Percentiles rank a stretch among this genome's conserved stretches.
Conservation (phyloP, 208 protist species). For the Trypanosoma boissoni region DNA sequence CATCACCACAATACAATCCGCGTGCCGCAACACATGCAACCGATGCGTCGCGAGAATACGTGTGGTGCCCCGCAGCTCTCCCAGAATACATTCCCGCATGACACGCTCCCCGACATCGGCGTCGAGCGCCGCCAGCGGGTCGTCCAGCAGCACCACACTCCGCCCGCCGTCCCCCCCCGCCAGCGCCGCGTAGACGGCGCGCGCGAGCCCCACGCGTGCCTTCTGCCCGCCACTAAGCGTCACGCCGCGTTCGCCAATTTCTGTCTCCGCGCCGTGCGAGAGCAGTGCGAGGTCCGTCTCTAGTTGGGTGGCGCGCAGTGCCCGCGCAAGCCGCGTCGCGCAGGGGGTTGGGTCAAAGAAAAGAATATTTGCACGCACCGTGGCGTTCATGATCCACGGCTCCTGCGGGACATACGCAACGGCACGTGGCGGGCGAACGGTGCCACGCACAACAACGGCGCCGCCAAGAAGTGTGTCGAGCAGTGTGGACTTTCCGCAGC, state of each 20-base stretch:
- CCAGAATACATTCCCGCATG: slow-evolving; percentile 38
- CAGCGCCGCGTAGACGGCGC: slow-evolving; percentile 57
- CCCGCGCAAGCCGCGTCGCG: slow-evolving; percentile 25
- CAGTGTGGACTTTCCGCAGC: slow-evolving; percentile 77
- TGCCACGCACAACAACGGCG: slow-evolving; percentile 36
- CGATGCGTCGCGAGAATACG: slow-evolving; percentile 89
- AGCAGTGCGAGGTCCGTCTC: slow-evolving; percentile 58
- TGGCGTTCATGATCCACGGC: slow-evolving; percentile 76
- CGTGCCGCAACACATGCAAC: slow-evolving; percentile 71
- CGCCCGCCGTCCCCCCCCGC: no score
- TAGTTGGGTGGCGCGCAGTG: slow-evolving; percentile 44
- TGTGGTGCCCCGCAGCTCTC: slow-evolving; percentile 51
- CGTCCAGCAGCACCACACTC: slow-evolving; percentile 81
- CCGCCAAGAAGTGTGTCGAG: slow-evolving; percentile 40
- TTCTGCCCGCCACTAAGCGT: slow-evolving; percentile 79
- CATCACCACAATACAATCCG: slow-evolving; percentile 87
- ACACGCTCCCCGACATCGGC: slow-evolving; percentile 60
- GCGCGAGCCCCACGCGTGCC: slow-evolving; percentile 59
- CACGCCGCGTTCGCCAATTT: slow-evolving; percentile 66
- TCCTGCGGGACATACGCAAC: slow-evolving; percentile 92
- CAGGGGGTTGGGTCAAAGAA: slow-evolving; percentile 57
- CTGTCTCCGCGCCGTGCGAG: slow-evolving; percentile 69
- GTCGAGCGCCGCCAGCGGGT: slow-evolving; percentile 88
- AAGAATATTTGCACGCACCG: slow-evolving; percentile 80
- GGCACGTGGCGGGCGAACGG: slow-evolving; percentile 24